Evolutionary conservation across 768 basidiomycete genomes (phyloP).

Genomic region (Termitomyces sp.): DNA sequence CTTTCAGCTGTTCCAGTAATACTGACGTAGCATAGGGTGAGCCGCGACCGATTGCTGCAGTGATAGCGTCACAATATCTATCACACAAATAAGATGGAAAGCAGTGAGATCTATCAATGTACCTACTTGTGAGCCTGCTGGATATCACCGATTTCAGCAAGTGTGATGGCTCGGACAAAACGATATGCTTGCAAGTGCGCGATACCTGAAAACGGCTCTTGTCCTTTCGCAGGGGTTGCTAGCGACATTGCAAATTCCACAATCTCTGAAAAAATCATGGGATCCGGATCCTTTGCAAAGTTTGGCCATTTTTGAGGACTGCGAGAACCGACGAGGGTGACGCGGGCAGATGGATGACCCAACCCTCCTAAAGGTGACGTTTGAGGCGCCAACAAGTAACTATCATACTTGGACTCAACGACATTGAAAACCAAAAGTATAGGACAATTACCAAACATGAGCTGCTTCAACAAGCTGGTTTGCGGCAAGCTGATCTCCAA

Average conservation of each 20-base stretch:
- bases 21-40: constrained; percentile 64
- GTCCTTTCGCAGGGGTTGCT: constrained; percentile 68
- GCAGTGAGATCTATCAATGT: neutral
- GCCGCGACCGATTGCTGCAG: constrained; percentile 51
- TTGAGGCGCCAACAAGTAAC: constrained; percentile 83
- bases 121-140: constrained; percentile 69
- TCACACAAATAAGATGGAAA: neutral
- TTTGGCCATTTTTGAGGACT: constrained; percentile 44
- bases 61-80: constrained; percentile 93
- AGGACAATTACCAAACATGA: constrained; percentile 76
- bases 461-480: constrained; percentile 80
- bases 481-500: constrained; percentile 76
- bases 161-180: constrained; percentile 64
- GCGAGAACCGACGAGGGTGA: constrained; percentile 69
- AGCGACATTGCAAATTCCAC: constrained; percentile 87
- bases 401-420: constrained; percentile 22
- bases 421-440: neutral
- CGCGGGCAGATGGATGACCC: constrained; percentile 60
- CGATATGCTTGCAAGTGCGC: constrained; percentile 87
- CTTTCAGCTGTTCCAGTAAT: constrained; percentile 70
- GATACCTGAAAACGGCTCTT: constrained; percentile 78
- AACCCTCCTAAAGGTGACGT: constrained; percentile 68
- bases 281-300: constrained; percentile 63
- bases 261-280: constrained; percentile 84
- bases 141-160: constrained; percentile 81